Percentiles rank a stretch among this genome's conserved stretches.
These are phyloP conservation scores for Cutaneotrichosporon dermatis DNA, from an alignment of 1,284 basidiomycete species.

Conservation along the genomic window DNA sequence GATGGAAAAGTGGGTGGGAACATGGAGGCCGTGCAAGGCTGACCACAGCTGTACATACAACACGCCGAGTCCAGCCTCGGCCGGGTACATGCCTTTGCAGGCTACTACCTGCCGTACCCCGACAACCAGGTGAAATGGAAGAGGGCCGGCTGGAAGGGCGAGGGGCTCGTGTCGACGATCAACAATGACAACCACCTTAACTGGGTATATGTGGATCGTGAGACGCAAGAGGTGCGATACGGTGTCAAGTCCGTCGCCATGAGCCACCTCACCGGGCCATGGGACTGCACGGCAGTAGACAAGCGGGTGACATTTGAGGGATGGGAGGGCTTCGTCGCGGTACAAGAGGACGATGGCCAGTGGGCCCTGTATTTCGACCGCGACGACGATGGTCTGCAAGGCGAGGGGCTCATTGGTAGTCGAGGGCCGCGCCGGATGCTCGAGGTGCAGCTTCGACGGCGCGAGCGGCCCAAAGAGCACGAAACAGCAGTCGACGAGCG, in stretches of 20 bases:
- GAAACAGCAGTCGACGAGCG: not conserved
- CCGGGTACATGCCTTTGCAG: constrained; percentile 15
- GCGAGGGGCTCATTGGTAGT: constrained; percentile 5
- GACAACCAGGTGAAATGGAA: constrained; percentile 19
- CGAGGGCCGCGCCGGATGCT: not conserved
- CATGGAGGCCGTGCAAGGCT: not conserved
- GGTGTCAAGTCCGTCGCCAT: constrained; percentile 13
- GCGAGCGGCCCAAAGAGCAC: not conserved
- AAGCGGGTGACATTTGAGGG: constrained; percentile 19
- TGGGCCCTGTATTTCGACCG: constrained; percentile 21
- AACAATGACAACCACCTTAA: constrained; percentile 22
- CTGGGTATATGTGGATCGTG: constrained; percentile 20
- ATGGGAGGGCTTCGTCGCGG: constrained; percentile 21
- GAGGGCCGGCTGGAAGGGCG: constrained; percentile 21
- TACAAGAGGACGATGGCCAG: constrained; percentile 18
- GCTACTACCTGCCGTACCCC: constrained; percentile 23
- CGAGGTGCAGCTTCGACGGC: not conserved
- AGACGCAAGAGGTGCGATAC: constrained; percentile 20
- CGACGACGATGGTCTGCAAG: constrained; percentile 16
- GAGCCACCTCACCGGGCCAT: constrained; percentile 14
- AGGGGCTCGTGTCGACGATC: constrained; percentile 21
- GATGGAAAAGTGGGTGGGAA: constrained; percentile 16
- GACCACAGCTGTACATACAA: constrained; percentile 15
- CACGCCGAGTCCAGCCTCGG: constrained; percentile 13
- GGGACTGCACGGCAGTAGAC: constrained; percentile 18